A percentile compares a stretch with the other conserved stretches of the same genome.
These are phyloP conservation scores for Ganoderma leucocontextum DNA, from an alignment of 1,284 basidiomycete species.

Conservation along the genomic window DNA sequence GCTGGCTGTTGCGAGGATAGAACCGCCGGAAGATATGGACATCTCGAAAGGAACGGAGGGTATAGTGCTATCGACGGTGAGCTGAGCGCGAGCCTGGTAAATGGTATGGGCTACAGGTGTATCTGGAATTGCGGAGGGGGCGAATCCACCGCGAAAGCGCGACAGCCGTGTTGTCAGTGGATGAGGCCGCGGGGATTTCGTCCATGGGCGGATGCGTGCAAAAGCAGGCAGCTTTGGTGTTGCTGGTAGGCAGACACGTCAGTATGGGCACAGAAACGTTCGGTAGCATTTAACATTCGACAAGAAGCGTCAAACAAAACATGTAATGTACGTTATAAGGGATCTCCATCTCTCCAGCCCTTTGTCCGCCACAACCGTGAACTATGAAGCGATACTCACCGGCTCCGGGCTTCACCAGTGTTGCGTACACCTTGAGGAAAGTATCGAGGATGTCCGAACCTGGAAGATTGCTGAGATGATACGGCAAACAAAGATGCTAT, in stretches of 20 bases:
- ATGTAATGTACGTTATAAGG: background rate
- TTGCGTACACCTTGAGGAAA: constrained; percentile 20
- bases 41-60: constrained; percentile 37
- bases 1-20: constrained; percentile 40
- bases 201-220: constrained; percentile 28
- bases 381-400: constrained; percentile 12
- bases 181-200: constrained; percentile 23
- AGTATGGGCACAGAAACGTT: background rate
- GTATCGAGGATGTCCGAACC: constrained; percentile 23
- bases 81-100: constrained; percentile 29
- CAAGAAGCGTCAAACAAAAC: background rate
- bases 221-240: constrained; percentile 25
- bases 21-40: constrained; percentile 38
- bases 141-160: constrained; percentile 29
- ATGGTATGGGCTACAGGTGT: constrained; percentile 23
- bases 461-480: background rate
- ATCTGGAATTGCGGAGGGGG: constrained; percentile 16
- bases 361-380: too few relatives aligned
- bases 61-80: constrained; percentile 33
- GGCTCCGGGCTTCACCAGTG: constrained; percentile 18
- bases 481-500: too few relatives aligned
- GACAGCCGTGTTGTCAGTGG: constrained; percentile 25
- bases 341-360: background rate
- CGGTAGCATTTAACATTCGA: background rate
- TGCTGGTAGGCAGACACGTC: constrained; percentile 11